phyloP scores from a whole-genome alignment of 2,329 filamentous ascomycete genomes.

The Trichoderma sp. region DNA sequence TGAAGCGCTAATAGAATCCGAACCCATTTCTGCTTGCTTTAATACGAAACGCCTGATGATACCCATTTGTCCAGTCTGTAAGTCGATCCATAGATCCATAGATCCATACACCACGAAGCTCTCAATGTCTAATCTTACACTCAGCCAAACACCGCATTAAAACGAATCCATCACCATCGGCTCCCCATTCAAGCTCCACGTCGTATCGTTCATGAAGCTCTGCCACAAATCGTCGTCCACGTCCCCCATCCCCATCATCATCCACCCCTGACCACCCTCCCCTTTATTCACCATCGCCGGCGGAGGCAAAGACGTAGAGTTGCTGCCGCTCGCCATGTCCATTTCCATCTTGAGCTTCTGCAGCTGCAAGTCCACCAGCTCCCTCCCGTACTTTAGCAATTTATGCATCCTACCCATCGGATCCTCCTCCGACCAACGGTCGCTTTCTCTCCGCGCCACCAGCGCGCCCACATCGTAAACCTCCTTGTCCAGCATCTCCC shows the following conservation, averaged over 20 bases:
- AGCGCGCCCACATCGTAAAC: slow-evolving; percentile 31
- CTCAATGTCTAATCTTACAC: not conserved
- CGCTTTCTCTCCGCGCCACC: slow-evolving; percentile 31
- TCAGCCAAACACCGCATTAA: not conserved
- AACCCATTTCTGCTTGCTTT: not conserved
- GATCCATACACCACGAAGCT: not conserved
- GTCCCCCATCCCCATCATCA: slow-evolving; percentile 26
- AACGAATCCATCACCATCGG: slow-evolving; percentile 25
- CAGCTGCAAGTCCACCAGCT: slow-evolving; percentile 30
- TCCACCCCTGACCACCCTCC: slow-evolving; percentile 24
- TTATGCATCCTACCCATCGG: slow-evolving; percentile 33
- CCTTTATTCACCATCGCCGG: slow-evolving; percentile 1
- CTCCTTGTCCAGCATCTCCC: slow-evolving; percentile 28
- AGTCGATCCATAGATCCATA: not conserved
- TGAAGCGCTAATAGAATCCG: not conserved
- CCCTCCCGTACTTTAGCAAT: slow-evolving; percentile 32
- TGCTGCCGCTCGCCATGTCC: slow-evolving; percentile 10
- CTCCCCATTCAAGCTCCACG: slow-evolving; percentile 31
- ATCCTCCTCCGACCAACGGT: slow-evolving; percentile 29
- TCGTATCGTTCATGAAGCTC: slow-evolving; percentile 25
- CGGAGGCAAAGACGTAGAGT: not conserved
- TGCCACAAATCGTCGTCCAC: slow-evolving; percentile 29
- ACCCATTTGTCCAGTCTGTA: not conserved
- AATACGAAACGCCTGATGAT: not conserved
- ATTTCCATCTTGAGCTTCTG: slow-evolving; percentile 25